Percentiles rank a stretch among this genome's conserved stretches.
phyloP scores from a whole-genome alignment of 2,329 filamentous ascomycete species.

The Sclerotinia subarctica region DNA sequence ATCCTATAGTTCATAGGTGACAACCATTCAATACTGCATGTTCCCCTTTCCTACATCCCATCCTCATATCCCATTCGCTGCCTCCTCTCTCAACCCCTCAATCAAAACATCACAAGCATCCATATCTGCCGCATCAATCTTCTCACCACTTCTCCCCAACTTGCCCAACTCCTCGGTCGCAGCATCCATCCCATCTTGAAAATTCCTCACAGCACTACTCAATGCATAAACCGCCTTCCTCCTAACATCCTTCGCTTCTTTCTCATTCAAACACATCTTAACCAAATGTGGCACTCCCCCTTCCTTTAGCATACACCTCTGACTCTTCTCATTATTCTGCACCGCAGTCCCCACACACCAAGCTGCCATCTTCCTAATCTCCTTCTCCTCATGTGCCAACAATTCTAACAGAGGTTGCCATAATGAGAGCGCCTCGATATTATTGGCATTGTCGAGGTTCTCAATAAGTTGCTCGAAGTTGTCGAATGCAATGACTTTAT shows the following conservation, averaged over 20 bases:
- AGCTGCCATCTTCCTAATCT: slow-evolving; percentile 81
- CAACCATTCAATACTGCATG: not conserved
- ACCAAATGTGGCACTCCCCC: slow-evolving; percentile 71
- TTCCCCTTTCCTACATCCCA: not conserved
- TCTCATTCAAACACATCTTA: slow-evolving; percentile 57
- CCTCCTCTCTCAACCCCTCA: slow-evolving; percentile 58
- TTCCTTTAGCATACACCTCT: slow-evolving; percentile 63
- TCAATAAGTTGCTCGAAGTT: slow-evolving; percentile 94
- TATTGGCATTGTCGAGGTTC: slow-evolving; percentile 94
- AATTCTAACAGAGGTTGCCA: slow-evolving; percentile 78
- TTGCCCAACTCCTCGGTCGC: slow-evolving; percentile 61
- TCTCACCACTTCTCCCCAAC: slow-evolving; percentile 47
- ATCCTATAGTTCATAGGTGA: not conserved
- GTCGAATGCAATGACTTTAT: slow-evolving; percentile 83
- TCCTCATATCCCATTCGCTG: slow-evolving; percentile 21
- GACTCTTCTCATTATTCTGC: slow-evolving; percentile 86
- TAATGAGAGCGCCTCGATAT: slow-evolving; percentile 72
- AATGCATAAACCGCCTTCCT: slow-evolving; percentile 89
- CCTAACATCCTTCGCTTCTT: slow-evolving; percentile 61
- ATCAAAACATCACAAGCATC: slow-evolving; percentile 76
- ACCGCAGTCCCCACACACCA: slow-evolving; percentile 94
- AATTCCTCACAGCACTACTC: slow-evolving; percentile 83
- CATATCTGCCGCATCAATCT: slow-evolving; percentile 84
- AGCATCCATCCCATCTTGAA: slow-evolving; percentile 74
- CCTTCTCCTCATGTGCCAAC: slow-evolving; percentile 64